Conservation (phyloP, 176 grass and related monocot genomes). For the Triticum dicoccoides region DNA sequence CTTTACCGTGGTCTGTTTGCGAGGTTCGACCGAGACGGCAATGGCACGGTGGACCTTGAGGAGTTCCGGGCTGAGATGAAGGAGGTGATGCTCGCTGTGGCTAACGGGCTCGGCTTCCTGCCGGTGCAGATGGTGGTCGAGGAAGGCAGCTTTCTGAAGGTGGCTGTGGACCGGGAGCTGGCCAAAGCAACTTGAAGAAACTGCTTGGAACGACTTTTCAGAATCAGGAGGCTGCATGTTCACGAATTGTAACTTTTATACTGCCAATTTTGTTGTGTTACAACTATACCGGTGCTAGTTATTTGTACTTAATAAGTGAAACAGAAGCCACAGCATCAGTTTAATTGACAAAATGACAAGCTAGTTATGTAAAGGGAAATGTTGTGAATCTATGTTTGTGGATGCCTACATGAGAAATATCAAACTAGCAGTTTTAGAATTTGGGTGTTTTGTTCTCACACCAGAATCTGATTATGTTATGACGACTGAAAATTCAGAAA, state of each 20-base stretch:
- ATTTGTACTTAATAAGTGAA: not conserved
- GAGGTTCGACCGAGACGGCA: conserved; percentile 67
- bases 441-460: not conserved
- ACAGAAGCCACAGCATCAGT: not conserved
- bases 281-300: not conserved
- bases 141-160: conserved; percentile 44
- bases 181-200: conserved; percentile 28
- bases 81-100: conserved; percentile 88
- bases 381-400: not conserved
- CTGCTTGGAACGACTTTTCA: not conserved
- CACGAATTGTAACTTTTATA: not conserved
- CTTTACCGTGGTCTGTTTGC: conserved; percentile 53
- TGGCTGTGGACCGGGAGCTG: conserved; percentile 35
- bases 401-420: not conserved
- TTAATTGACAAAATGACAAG: not conserved
- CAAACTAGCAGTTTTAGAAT: not conserved
- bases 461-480: not conserved
- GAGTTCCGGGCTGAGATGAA: conserved; percentile 80
- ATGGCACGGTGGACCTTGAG: conserved; percentile 51
- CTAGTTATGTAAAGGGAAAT: not conserved
- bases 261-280: not conserved
- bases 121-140: conserved; percentile 54
- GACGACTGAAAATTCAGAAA: not conserved
- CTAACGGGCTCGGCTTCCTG: conserved; percentile 53
- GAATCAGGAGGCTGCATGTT: not conserved